Evolutionary conservation across 2,329 filamentous ascomycete genomes (phyloP), one percentile per base, ranked within the genome.

Genomic region (Fusarium sp.): DNA sequence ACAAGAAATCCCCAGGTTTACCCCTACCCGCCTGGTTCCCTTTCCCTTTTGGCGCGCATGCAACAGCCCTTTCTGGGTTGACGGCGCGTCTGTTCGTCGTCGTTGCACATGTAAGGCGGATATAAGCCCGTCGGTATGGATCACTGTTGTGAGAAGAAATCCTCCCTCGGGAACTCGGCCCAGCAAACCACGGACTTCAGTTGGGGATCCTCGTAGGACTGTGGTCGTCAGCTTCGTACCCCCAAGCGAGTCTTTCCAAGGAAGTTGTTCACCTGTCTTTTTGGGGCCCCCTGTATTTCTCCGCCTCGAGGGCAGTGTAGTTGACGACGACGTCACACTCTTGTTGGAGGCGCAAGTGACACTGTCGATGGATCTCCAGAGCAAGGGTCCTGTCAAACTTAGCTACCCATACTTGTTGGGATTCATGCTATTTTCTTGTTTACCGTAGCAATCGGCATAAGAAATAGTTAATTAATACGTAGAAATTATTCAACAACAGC

Each of bases 1-100:
- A 64, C 18, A 18, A 44, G 40, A 23, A 23, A 68, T 46, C 67
- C 67, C 67, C 68, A 70, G 67, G 68, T 70, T 70, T 70, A 70
- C 57, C 67, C 66, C 61, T 69, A 62, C 64, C 20, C 57, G 40
- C 40, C 33, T 33, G 11, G 33, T 20, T 20, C 27, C 29, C 11
- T 27, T 33, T 51, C 27, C 49, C 51, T 62, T 58, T 29, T 51
- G 40, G 33, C 14, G 50, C 50, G 50, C 50, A 54, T 54, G 29
- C 29, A 54, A 34, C 50, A 54, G 18, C 50, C 50, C 7, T 36
- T 54, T 33, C 33, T 10, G 50, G 50, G 6, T 44, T 31, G 50
- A 20, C 50, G 25, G 50, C 18, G 14, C 20, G 29, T 53, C n/a
- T 53, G 29, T 53, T 14, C 4, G 18, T 20, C 11, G 20, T 25